phyloP scores from a whole-genome alignment of 768 basidiomycete genomes.

The Grammothele lineata region DNA sequence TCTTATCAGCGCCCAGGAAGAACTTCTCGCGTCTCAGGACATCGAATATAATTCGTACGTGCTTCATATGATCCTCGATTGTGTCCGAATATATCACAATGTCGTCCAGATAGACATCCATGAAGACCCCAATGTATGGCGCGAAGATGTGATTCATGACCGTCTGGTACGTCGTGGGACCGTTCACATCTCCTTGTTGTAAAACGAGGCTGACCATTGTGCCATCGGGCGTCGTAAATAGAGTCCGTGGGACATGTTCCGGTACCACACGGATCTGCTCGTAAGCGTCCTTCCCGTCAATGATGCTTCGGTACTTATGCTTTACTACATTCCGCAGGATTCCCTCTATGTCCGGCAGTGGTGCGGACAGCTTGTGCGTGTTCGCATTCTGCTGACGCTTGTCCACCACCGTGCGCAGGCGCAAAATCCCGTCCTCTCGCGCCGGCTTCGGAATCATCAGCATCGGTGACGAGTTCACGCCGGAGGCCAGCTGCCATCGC shows the following conservation, averaged over 20 bases:
- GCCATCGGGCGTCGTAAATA: slow-evolving; percentile 25
- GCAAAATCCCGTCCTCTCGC: not conserved
- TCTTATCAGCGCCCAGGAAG: slow-evolving; percentile 18
- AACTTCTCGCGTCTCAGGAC: slow-evolving; percentile 6
- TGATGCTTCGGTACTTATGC: slow-evolving; percentile 14
- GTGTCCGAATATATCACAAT: slow-evolving; percentile 29
- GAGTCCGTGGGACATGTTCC: slow-evolving; percentile 18
- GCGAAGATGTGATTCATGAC: slow-evolving; percentile 40
- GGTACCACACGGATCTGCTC: slow-evolving; percentile 24
- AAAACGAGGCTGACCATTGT: slow-evolving; percentile 26
- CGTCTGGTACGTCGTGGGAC: slow-evolving; percentile 36
- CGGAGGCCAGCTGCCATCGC: slow-evolving; percentile 16
- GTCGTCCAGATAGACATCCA: slow-evolving; percentile 34
- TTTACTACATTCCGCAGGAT: slow-evolving; percentile 17
- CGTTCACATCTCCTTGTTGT: slow-evolving; percentile 30
- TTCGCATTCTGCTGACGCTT: slow-evolving; percentile 17
- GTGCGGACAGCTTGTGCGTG: slow-evolving; percentile 19
- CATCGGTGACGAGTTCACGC: slow-evolving; percentile 17
- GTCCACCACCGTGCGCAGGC: slow-evolving; percentile 3
- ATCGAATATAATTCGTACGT: slow-evolving; percentile 16
- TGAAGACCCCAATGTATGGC: slow-evolving; percentile 26
- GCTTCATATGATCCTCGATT: slow-evolving; percentile 21
- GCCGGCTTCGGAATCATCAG: slow-evolving; percentile 11
- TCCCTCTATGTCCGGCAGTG: slow-evolving; percentile 17
- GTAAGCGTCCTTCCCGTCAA: slow-evolving; percentile 26